Conservation (phyloP, 169 alveolate species). For the Plasmodium gonderi region DNA sequence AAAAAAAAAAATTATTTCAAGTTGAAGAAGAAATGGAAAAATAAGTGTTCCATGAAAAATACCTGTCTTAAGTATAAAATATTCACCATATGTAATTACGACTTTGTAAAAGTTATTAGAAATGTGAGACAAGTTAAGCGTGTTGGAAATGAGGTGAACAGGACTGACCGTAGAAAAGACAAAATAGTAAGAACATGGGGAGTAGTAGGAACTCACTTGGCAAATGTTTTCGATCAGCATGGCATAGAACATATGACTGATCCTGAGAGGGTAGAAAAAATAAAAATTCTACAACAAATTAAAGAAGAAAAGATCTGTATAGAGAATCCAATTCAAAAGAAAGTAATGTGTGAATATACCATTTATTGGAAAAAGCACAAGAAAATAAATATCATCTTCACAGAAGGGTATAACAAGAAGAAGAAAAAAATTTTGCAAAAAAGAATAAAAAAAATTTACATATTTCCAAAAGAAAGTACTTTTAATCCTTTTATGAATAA, state of each 20-base stretch:
- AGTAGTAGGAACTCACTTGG: too few relatives aligned
- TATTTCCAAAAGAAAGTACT: conserved; percentile 24
- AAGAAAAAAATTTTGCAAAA: not conserved
- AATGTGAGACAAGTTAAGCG: not conserved
- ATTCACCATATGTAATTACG: conserved; percentile 30
- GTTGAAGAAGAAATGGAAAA: not conserved
- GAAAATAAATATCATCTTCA: conserved; percentile 14
- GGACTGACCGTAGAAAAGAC: not conserved
- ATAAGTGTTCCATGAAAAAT: not conserved
- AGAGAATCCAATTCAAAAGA: not conserved
- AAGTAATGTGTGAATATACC: conserved; percentile 1
- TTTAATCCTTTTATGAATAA: conserved; percentile 21
- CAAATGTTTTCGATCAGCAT: not conserved
- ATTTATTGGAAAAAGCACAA: conserved; percentile 18
- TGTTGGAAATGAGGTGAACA: not conserved
- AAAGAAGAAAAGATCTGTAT: not conserved
- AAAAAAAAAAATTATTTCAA: not conserved
- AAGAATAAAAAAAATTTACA: conserved; percentile 29
- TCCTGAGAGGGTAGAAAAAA: not conserved
- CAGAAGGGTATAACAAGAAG: not conserved
- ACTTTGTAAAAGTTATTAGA: conserved; percentile 3
- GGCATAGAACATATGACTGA: not conserved
- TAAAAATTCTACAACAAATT: not conserved
- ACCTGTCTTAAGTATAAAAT: not conserved
- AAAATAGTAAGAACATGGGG: not conserved